Conservation (phyloP, 345 rosid species). For the Rhizophora mangle region DNA sequence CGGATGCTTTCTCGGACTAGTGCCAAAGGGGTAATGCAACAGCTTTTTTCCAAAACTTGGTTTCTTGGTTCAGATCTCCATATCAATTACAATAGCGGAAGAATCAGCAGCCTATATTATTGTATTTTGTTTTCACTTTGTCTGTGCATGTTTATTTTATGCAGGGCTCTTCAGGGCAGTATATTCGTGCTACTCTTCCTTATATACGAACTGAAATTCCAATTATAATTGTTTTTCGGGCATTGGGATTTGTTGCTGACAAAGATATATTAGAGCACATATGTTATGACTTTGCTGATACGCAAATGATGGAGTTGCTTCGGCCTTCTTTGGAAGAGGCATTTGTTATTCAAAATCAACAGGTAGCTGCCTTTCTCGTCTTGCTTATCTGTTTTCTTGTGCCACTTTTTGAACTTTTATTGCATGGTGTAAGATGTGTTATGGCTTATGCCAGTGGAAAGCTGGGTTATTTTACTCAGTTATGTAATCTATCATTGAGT, state of each 20-base stretch:
- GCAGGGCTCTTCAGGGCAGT: slow-evolving; percentile 97
- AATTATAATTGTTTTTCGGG: slow-evolving; percentile 93
- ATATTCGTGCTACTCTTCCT: slow-evolving; percentile 92
- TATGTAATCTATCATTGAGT: neutral
- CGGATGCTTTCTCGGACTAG: slow-evolving; percentile 98
- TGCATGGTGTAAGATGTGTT: neutral
- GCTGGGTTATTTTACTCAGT: neutral
- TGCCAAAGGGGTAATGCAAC: slow-evolving; percentile 78
- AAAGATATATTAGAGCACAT: slow-evolving; percentile 93
- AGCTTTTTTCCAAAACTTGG: neutral
- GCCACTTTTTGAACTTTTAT: neutral
- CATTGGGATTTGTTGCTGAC: slow-evolving; percentile 95
- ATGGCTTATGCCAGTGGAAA: neutral
- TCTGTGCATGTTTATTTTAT: slow-evolving; percentile 13
- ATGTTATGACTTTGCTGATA: slow-evolving; percentile 83
- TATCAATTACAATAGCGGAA: neutral
- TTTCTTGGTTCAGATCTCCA: neutral
- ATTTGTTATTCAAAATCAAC: slow-evolving; percentile 94
- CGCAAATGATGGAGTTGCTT: slow-evolving; percentile 97
- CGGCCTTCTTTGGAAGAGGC: slow-evolving; percentile 98
- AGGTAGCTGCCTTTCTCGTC: slow-evolving; percentile 36
- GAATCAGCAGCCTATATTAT: neutral
- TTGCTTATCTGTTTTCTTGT: neutral
- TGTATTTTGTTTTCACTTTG: neutral
- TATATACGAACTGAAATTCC: slow-evolving; percentile 97